Conservation (phyloP, 768 basidiomycete genomes). For the Podaxis rugospora region DNA sequence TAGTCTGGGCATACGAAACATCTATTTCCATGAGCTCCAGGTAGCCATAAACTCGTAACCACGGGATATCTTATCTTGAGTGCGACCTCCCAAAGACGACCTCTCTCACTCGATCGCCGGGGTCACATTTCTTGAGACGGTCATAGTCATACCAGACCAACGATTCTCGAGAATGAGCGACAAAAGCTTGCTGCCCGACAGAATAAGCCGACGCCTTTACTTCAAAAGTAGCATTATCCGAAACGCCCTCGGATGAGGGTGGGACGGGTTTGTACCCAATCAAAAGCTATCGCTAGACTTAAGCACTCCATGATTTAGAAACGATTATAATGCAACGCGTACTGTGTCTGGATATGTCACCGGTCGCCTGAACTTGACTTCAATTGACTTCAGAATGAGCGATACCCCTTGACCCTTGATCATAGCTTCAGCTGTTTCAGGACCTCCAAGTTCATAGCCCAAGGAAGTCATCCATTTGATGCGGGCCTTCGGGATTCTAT, state of each 20-base stretch:
- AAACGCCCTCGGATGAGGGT: conserved; percentile 22
- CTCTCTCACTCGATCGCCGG: conserved; percentile 44
- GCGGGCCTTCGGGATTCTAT: conserved; percentile 46
- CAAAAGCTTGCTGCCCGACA: conserved; percentile 54
- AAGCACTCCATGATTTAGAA: conserved; percentile 25
- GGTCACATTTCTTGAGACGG: conserved; percentile 55
- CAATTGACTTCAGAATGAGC: conserved; percentile 68
- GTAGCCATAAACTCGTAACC: not conserved
- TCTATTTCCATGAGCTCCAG: not conserved
- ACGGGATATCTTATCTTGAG: conserved; percentile 6
- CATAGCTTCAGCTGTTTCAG: conserved; percentile 50
- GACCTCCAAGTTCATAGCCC: conserved; percentile 57
- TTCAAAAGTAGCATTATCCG: conserved; percentile 40
- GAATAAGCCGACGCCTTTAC: conserved; percentile 59
- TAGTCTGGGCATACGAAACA: not conserved
- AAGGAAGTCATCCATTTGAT: conserved; percentile 63
- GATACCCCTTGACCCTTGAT: conserved; percentile 62
- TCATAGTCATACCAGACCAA: conserved; percentile 82
- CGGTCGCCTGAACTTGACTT: conserved; percentile 63
- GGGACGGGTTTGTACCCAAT: conserved; percentile 53
- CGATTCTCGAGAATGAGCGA: conserved; percentile 59
- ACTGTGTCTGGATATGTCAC: conserved; percentile 78
- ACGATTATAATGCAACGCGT: conserved; percentile 20
- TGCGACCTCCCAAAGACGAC: conserved; percentile 22
- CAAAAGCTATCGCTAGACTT: conserved; percentile 43